A percentile compares a stretch with the other conserved stretches of the same genome.
Conservation (phyloP, 371 early-diverging fungal genomes). For the Rhizopus delemar region DNA sequence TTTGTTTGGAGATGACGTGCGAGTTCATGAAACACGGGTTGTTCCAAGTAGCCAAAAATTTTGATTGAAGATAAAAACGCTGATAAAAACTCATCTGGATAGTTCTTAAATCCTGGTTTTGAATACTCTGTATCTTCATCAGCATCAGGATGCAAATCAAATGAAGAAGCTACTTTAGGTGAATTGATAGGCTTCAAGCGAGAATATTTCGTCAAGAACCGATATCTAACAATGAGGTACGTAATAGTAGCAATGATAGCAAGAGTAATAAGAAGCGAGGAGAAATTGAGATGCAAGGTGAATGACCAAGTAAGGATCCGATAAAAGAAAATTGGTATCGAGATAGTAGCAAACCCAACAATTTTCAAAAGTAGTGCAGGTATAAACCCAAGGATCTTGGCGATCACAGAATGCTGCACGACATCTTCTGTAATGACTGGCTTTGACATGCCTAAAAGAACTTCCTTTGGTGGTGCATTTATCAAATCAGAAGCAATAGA, state of each 20-base stretch:
- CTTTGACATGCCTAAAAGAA: background rate
- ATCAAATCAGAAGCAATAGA: background rate
- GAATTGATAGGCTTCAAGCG: constrained; percentile 60
- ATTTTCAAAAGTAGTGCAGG: constrained; percentile 50
- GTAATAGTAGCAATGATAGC: constrained; percentile 37
- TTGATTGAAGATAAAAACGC: constrained; percentile 88
- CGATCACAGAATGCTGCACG: constrained; percentile 35
- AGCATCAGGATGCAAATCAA: constrained; percentile 80
- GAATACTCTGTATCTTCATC: constrained; percentile 65
- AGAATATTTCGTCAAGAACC: constrained; percentile 78
- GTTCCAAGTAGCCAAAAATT: constrained; percentile 96
- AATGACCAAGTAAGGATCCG: constrained; percentile 69
- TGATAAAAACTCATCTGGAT: constrained; percentile 83
- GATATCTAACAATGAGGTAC: constrained; percentile 71
- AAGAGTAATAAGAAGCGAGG: constrained; percentile 54
- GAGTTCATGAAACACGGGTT: constrained; percentile 94
- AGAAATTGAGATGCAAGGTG: constrained; percentile 67
- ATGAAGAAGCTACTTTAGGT: constrained; percentile 60
- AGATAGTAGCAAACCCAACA: constrained; percentile 58
- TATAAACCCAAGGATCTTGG: constrained; percentile 33
- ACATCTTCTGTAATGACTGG: background rate
- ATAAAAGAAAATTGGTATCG: constrained; percentile 58
- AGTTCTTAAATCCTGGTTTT: constrained; percentile 49
- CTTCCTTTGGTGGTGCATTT: constrained; percentile 7
- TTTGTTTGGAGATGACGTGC: constrained; percentile 85